Conservation (phyloP, 768 basidiomycete species). For the Boletus rubropictus region DNA sequence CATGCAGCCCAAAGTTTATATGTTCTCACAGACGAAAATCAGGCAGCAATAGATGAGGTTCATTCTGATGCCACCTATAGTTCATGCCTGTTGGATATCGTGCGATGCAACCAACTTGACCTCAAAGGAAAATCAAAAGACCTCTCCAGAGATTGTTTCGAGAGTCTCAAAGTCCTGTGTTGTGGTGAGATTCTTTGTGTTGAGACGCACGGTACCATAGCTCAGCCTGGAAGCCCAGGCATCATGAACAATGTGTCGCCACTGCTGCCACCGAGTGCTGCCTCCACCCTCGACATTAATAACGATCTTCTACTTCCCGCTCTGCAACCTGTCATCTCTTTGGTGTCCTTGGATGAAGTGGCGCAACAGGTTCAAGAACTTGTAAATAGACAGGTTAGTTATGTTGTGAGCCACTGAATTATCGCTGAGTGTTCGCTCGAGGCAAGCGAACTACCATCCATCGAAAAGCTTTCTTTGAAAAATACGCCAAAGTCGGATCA, state of each 20-base stretch:
- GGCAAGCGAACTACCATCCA: slow-evolving; percentile 42
- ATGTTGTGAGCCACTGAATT: background rate
- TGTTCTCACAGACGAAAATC: slow-evolving; percentile 88
- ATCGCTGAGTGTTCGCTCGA: slow-evolving; percentile 20
- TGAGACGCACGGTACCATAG: background rate
- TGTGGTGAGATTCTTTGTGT: slow-evolving; percentile 47
- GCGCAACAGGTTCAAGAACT: slow-evolving; percentile 48
- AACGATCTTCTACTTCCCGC: slow-evolving; percentile 67
- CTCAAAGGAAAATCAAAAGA: slow-evolving; percentile 39
- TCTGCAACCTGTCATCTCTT: slow-evolving; percentile 59
- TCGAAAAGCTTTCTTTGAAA: slow-evolving; percentile 57
- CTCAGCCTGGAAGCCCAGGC: slow-evolving; percentile 37
- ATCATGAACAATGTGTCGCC: slow-evolving; percentile 75
- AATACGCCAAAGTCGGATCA: slow-evolving; percentile 73
- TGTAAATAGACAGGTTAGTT: slow-evolving; percentile 44
- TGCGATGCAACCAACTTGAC: slow-evolving; percentile 32
- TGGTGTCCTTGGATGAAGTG: slow-evolving; percentile 48
- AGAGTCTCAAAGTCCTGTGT: slow-evolving; percentile 59
- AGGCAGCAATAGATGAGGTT: slow-evolving; percentile 62
- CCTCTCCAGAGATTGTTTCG: slow-evolving; percentile 40
- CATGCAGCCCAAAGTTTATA: slow-evolving; percentile 81
- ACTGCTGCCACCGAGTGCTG: slow-evolving; percentile 59
- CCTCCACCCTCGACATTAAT: slow-evolving; percentile 61
- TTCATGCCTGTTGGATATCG: slow-evolving; percentile 60
- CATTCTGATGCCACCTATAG: slow-evolving; percentile 55